Base-by-base conservation (phyloP, 164 flowering plant species). In the Magnolia changhungtana region DNA sequence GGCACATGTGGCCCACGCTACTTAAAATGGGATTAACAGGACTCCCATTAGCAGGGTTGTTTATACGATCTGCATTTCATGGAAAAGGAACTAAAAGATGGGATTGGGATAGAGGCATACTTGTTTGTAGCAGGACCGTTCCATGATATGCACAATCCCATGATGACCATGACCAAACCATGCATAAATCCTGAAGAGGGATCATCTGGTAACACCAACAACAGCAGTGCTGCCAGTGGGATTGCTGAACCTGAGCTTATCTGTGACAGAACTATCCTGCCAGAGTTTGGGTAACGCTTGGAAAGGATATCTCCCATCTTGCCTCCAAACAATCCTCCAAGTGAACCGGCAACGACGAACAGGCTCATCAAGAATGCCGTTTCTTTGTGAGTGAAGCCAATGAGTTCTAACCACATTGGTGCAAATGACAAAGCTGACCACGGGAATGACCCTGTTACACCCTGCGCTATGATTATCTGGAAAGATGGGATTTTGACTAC, bases 401-500 rank as follows among this genome's bases (percentile, higher is more conserved):
- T 89, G 58, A 92, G 92, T 85, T 95, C 98, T 74, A 93, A 82
- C 97, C 99, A 96, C 98, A 96, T 93, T 6, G 96, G 81, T 8
- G 95, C 88, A 83, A 96, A 96, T 19, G 99, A 88, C 82, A 96
- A 79, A 50, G 98, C 97, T 72, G 97, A 93, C 97, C 96, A 92
- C 6, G 99, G 99, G 63, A 96, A 96, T 8, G 95, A 92, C 69
- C 99, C 97, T 0, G 90, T 86, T 18, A 92, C 92, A 77, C 98
- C 97, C 79, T 93, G 99, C 45, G 96, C 96, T 20, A 92, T 98
- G 67, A 96, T 88, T 29, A 96, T 91, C 83, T 88, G 95, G 79
- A 96, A 93, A 10, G 99, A 92, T 18, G 87, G 89, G 67, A 93
- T 86, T 50, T 84, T 87, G n/a, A 89, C 81, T n/a, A 96, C 99